A percentile compares a stretch with the other conserved stretches of the same genome.
phyloP scores from a whole-genome alignment of 2,329 filamentous ascomycete species.

The Cyphellophora attinorum region DNA sequence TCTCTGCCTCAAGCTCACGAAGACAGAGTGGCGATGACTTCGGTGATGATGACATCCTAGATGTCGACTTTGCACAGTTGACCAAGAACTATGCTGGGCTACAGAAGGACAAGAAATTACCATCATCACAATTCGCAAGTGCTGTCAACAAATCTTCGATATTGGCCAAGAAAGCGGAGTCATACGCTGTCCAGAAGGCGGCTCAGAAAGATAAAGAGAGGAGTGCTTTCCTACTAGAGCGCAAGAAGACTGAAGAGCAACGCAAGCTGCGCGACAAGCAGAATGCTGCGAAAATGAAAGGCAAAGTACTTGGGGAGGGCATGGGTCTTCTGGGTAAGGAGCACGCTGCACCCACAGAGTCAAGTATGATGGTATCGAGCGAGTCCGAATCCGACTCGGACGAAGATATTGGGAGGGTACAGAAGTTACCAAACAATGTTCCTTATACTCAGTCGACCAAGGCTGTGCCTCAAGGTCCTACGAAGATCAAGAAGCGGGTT shows the following conservation, averaged over 20 bases:
- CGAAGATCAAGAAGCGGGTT: conserved; percentile 72
- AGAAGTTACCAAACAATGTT: conserved; percentile 30
- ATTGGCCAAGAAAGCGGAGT: conserved; percentile 8
- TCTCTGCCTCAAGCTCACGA: background rate
- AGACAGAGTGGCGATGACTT: conserved; percentile 29
- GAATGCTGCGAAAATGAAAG: conserved; percentile 53
- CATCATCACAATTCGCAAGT: conserved; percentile 5
- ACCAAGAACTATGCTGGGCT: conserved; percentile 13
- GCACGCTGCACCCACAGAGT: conserved; percentile 56
- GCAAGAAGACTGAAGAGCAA: conserved; percentile 65
- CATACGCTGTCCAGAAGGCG: conserved; percentile 16
- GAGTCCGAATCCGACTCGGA: conserved; percentile 62
- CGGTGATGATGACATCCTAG: conserved; percentile 26
- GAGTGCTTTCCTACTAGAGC: conserved; percentile 59
- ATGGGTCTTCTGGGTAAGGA: conserved; percentile 70
- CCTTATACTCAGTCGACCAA: conserved; percentile 35
- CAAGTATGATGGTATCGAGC: conserved; percentile 78
- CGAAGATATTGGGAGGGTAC: conserved; percentile 52
- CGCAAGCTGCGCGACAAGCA: conserved; percentile 63
- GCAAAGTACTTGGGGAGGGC: conserved; percentile 47
- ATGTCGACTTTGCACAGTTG: conserved; percentile 21
- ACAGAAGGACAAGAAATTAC: conserved; percentile 14
- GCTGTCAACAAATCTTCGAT: conserved; percentile 2
- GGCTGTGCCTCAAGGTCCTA: conserved; percentile 47
- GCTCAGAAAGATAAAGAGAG: conserved; percentile 25